A percentile compares a stretch with the other conserved stretches of the same genome.
Evolutionary conservation across 768 basidiomycete genomes (phyloP).

Genomic region (Mycena maculata): DNA sequence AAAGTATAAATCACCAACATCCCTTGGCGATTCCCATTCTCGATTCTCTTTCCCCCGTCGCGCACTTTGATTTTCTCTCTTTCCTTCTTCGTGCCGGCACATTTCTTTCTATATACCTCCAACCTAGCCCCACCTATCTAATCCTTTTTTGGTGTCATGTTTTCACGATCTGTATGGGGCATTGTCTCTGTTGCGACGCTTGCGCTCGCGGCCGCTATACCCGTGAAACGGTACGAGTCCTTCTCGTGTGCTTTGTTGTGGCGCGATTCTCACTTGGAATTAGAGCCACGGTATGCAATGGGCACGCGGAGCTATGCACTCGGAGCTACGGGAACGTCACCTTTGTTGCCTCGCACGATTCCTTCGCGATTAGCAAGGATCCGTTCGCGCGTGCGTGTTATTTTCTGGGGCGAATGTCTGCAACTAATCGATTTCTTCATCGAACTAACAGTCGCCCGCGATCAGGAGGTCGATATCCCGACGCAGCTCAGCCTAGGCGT

Average conservation of each 20-base stretch:
- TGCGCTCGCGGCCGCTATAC: constrained; percentile 15
- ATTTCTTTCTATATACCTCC: not conserved
- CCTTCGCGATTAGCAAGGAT: constrained; percentile 22
- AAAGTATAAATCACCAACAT: too few relatives aligned
- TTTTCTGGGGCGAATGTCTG: not conserved
- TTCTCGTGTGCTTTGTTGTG: not conserved
- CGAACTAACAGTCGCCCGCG: constrained; percentile 51
- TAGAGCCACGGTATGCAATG: constrained; percentile 29
- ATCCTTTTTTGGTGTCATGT: constrained; percentile 1
- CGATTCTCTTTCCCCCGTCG: not conserved
- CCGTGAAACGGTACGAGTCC: constrained; percentile 9
- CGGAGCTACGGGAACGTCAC: constrained; percentile 55
- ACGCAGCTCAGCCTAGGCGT: constrained; percentile 47
- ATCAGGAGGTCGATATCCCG: constrained; percentile 48
- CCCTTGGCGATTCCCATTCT: too few relatives aligned
- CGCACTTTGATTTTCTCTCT: not conserved
- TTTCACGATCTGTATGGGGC: constrained; percentile 15
- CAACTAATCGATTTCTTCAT: not conserved
- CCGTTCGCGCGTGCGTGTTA: constrained; percentile 27
- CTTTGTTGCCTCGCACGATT: constrained; percentile 40
- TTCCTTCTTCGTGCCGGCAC: constrained; percentile 18
- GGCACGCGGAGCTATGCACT: constrained; percentile 56
- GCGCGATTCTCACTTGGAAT: not conserved
- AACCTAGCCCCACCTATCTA: not conserved
- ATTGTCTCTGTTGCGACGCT: constrained; percentile 13